Percentiles rank a stretch among this genome's conserved stretches.
These are phyloP conservation scores for Wickerhamomyces rabaulensis DNA, from an alignment of 805 yeast genomes.

Conservation along the genomic window DNA sequence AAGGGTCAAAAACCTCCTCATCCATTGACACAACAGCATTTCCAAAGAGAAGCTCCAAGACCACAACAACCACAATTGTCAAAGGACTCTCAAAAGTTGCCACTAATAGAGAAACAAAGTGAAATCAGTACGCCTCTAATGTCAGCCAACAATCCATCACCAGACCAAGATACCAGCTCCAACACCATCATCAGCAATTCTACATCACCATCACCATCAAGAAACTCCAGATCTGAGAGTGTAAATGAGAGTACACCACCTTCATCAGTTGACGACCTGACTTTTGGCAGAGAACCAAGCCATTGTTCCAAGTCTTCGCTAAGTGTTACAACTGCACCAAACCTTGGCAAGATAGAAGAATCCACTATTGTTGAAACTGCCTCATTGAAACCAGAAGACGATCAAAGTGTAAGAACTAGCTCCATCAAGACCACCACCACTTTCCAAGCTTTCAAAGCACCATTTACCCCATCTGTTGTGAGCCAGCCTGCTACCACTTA, in stretches of 20 bases:
- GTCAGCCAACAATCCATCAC: neutral
- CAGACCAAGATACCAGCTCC: neutral
- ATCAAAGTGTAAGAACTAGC: neutral
- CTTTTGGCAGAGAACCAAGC: slow-evolving; percentile 1
- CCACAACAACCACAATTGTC: slow-evolving; percentile 1
- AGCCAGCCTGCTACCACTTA: neutral
- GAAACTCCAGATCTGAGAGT: slow-evolving; percentile 22
- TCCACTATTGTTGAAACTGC: neutral
- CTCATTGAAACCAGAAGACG: neutral
- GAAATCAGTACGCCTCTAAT: neutral
- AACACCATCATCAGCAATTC: slow-evolving; percentile 6
- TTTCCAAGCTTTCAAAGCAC: neutral
- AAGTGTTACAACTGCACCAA: neutral
- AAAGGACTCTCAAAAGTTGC: neutral
- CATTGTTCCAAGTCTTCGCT: neutral
- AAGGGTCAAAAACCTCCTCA: neutral
- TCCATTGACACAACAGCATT: neutral
- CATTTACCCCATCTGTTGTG: neutral
- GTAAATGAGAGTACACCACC: slow-evolving; percentile 24
- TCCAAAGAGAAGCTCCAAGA: neutral
- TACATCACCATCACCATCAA: slow-evolving; percentile 23
- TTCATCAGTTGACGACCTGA: slow-evolving; percentile 24
- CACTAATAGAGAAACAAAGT: neutral
- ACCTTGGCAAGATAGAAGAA: slow-evolving; percentile 20
- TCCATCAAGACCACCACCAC: neutral